These are phyloP conservation scores for Martensiomyces pterosporus DNA, from an alignment of 192 early-diverging fungal species.

Conservation along the genomic window DNA sequence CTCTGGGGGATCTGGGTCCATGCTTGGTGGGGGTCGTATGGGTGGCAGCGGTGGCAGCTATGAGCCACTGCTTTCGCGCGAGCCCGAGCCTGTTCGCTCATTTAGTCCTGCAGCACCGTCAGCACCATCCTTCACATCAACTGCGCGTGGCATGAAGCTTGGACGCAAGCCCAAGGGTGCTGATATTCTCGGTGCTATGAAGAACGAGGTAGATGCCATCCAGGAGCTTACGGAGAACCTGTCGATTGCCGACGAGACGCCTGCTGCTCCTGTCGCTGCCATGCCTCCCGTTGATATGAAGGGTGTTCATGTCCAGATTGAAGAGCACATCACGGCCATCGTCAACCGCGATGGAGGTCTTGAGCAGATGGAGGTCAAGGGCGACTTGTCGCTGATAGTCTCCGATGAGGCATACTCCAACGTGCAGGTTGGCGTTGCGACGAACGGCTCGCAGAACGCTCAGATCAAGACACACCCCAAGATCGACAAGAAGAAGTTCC, in stretches of 20 bases:
- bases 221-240: slow-evolving; percentile 38
- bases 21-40: slow-evolving; percentile 52
- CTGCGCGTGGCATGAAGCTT: slow-evolving; percentile 90
- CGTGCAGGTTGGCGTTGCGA: slow-evolving; percentile 61
- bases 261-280: slow-evolving; percentile 4
- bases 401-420: slow-evolving; percentile 60
- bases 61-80: slow-evolving; percentile 38
- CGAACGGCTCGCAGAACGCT: slow-evolving; percentile 58
- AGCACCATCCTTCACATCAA: slow-evolving; percentile 18
- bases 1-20: slow-evolving; percentile 50
- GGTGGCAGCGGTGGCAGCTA: slow-evolving; percentile 44
- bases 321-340: slow-evolving; percentile 81
- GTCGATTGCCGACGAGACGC: slow-evolving; percentile 14
- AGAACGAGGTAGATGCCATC: slow-evolving; percentile 72
- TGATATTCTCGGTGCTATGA: slow-evolving; percentile 77
- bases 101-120: slow-evolving; percentile 24
- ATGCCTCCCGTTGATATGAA: slow-evolving; percentile 49
- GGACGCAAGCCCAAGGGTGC: slow-evolving; percentile 81
- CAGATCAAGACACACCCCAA: slow-evolving; percentile 99
- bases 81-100: slow-evolving; percentile 33
- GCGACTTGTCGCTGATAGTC: slow-evolving; percentile 79
- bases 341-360: slow-evolving; percentile 89
- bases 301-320: slow-evolving; percentile 82
- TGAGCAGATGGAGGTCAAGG: slow-evolving; percentile 91
- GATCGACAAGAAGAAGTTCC: slow-evolving; percentile 88